These are phyloP conservation scores for Ustulina deusta DNA, from an alignment of 2,329 filamentous ascomycete species.

Conservation along the genomic window DNA sequence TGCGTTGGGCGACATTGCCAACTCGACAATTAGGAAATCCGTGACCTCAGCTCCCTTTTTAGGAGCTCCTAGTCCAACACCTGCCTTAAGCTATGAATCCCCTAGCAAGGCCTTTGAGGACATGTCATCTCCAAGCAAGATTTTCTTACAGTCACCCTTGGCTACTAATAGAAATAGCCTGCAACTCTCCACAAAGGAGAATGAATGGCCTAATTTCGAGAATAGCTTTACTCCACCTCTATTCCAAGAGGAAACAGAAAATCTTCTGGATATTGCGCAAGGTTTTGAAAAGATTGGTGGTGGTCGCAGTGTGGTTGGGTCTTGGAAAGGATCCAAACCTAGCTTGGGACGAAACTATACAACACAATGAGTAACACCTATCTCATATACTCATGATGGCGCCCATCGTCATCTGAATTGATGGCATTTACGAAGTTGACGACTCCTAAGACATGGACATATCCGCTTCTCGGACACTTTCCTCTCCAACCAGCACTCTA, in stretches of 20 bases:
- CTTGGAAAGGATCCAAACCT: conserved; percentile 51
- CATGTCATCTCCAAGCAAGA: conserved; percentile 67
- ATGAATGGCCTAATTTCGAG: conserved; percentile 59
- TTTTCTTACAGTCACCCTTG: conserved; percentile 57
- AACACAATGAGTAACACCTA: conserved; percentile 33
- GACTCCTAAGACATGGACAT: conserved; percentile 32
- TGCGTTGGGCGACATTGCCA: conserved; percentile 71
- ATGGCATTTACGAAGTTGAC: conserved; percentile 39
- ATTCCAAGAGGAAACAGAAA: conserved; percentile 69
- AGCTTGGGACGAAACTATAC: conserved; percentile 54
- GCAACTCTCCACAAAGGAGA: conserved; percentile 48
- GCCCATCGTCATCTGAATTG: conserved; percentile 46
- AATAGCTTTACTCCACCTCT: conserved; percentile 68
- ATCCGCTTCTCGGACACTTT: conserved; percentile 20
- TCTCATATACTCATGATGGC: conserved; percentile 13
- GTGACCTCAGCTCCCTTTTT: conserved; percentile 64
- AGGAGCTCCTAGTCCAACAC: conserved; percentile 59
- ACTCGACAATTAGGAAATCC: conserved; percentile 63
- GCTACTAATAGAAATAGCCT: conserved; percentile 54
- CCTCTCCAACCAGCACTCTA: conserved; percentile 24
- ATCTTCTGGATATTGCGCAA: conserved; percentile 77
- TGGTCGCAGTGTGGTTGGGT: conserved; percentile 52
- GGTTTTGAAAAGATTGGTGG: conserved; percentile 81
- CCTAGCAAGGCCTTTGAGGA: conserved; percentile 69
- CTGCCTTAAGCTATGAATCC: conserved; percentile 61